Percentiles rank a stretch among this genome's conserved stretches.
phyloP scores from a whole-genome alignment of 805 yeast species.

The Starmerella ratchasimensis region DNA sequence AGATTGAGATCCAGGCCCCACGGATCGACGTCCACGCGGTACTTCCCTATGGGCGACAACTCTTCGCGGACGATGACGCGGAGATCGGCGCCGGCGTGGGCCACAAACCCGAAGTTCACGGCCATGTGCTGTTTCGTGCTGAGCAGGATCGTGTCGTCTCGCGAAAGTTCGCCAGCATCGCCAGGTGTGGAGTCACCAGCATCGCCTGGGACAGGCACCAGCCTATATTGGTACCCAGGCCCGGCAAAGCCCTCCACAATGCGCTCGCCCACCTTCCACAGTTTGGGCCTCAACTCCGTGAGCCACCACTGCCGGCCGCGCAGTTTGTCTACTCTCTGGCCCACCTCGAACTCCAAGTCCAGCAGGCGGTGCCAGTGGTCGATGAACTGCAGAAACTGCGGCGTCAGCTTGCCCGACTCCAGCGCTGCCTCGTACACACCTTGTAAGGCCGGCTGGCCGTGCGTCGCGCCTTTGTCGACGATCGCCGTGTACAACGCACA shows the following conservation, averaged over 20 bases:
- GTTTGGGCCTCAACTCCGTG: conserved; percentile 1
- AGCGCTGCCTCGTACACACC: conserved; percentile 2
- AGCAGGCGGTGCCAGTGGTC: conserved; percentile 61
- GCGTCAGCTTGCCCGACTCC: conserved; percentile 17
- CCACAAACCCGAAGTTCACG: conserved; percentile 9
- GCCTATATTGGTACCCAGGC: background rate
- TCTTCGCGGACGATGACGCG: conserved; percentile 2
- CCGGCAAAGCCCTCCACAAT: too few species aligned
- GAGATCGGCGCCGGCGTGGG: background rate
- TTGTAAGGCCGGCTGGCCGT: conserved; percentile 1
- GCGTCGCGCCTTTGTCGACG: conserved; percentile 7
- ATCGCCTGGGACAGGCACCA: background rate
- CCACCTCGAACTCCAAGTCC: conserved; percentile 59
- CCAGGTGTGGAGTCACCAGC: background rate
- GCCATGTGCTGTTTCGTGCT: conserved; percentile 18
- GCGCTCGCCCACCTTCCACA: conserved; percentile 4
- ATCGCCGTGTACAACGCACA: conserved; percentile 22
- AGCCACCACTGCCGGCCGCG: conserved; percentile 26
- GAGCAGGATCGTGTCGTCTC: conserved; percentile 1
- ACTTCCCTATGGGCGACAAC: conserved; percentile 22
- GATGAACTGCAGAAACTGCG: conserved; percentile 41
- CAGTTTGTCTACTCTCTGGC: conserved; percentile 44
- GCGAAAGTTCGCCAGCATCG: background rate
- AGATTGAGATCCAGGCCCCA: conserved; percentile 67
- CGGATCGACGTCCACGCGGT: conserved; percentile 68